phyloP scores from a whole-genome alignment of 495 filamentous ascomycete species.

The Penicillium parvum region DNA sequence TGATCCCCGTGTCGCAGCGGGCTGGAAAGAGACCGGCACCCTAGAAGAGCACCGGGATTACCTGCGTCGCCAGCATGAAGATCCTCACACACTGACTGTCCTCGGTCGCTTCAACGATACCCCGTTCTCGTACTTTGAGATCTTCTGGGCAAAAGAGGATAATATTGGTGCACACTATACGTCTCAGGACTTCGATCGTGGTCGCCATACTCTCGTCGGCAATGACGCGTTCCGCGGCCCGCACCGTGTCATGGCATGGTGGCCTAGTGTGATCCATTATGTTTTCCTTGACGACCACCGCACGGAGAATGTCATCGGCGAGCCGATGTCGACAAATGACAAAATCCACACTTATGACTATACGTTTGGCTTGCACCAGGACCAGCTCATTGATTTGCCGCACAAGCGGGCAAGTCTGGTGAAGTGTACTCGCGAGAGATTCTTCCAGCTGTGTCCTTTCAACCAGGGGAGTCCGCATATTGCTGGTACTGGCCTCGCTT shows the following conservation, averaged over 20 bases:
- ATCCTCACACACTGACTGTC: conserved; percentile 54
- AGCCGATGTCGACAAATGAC: conserved; percentile 55
- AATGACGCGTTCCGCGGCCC: conserved; percentile 58
- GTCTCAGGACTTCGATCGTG: conserved; percentile 56
- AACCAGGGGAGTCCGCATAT: conserved; percentile 15
- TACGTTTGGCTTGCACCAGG: conserved; percentile 54
- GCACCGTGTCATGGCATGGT: conserved; percentile 62
- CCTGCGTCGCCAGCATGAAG: conserved; percentile 49
- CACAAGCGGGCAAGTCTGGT: conserved; percentile 57
- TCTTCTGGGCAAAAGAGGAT: conserved; percentile 66
- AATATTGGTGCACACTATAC: conserved; percentile 56
- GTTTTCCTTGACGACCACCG: conserved; percentile 61
- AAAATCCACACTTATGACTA: conserved; percentile 58
- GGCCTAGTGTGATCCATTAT: conserved; percentile 62
- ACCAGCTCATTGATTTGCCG: conserved; percentile 56
- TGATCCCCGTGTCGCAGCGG: conserved; percentile 60
- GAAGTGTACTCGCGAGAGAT: conserved; percentile 52
- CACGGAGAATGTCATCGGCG: conserved; percentile 55
- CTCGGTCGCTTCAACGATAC: conserved; percentile 55
- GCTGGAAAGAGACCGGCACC: conserved; percentile 63
- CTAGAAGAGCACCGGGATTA: conserved; percentile 59
- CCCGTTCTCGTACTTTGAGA: conserved; percentile 60
- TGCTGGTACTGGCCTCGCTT: conserved; percentile 15
- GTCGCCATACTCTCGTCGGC: conserved; percentile 60
- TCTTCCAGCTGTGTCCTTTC: conserved; percentile 59